Evolutionary conservation across 129 eudicot species (phyloP), one percentile per base, ranked within the genome.

Genomic region (Saussurea involucrata): DNA sequence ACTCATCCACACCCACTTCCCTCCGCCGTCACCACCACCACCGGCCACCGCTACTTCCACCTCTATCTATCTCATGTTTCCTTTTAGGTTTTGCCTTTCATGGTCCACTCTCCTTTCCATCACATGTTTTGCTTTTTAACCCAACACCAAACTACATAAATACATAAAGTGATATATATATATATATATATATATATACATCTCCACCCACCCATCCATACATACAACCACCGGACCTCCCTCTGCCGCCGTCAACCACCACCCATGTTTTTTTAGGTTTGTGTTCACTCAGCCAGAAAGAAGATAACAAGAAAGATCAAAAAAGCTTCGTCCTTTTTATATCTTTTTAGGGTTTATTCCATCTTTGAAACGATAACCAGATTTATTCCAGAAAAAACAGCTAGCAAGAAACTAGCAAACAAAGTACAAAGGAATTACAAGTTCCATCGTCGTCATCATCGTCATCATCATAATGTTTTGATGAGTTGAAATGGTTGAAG

Each of bases 401-500:
- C 3, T 73, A 66, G 69, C 66, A n/a, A 73, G 32, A 40, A 40
- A 15, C 10, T 40, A 40, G 10, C 15, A 37, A 27, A 37, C 13
- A 37, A 37, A 37, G 42, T 29, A 29, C 3, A 34, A 34, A 6
- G 8, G 8, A 34, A 10, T 6, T 34, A 6, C 40, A 29, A 3
- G 9, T 36, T 36, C 44, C 9, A 7, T 15, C n/a, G n/a, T n/a
- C n/a, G n/a, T n/a, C n/a, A n/a, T 70, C 31, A 29, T 33, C 40
- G 11, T 53, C 61, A 13, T 70, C 36, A 49, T 72, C 15, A 42
- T 80, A 63, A 70, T 70, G 17, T 20, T 70, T 61, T 79, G 67
- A 53, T 66, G 68, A 80, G 31, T 72, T 73, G 78, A 80, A 73
- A 80, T 80, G 83, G 79, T 73, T 72, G 83, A 80, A 73, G 83